phyloP scores from a whole-genome alignment of 495 filamentous ascomycete genomes.

The Talaromyces trachyspermus region DNA sequence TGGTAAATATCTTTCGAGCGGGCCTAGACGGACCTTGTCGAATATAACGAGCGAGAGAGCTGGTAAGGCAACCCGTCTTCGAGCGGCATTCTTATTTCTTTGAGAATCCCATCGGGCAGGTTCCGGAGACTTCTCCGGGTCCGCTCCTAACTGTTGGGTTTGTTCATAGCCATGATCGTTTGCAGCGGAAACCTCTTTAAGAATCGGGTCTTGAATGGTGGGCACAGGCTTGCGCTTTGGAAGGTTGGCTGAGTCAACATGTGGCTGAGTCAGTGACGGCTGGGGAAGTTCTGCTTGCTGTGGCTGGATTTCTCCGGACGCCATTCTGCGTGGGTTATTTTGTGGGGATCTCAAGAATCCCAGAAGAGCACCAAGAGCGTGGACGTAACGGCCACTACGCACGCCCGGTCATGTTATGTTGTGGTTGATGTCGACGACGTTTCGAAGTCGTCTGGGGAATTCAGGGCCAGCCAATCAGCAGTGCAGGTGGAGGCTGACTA shows the following conservation, averaged over 20 bases:
- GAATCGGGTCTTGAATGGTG: background rate
- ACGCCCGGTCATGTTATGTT: too few species aligned
- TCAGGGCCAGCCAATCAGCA: background rate
- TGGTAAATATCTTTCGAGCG: constrained; percentile 1
- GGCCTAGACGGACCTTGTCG: constrained; percentile 5
- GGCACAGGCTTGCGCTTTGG: constrained; percentile 16
- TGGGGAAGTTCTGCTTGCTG: too few species aligned
- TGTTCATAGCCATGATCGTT: background rate
- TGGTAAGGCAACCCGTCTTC: background rate
- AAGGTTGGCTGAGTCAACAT: background rate
- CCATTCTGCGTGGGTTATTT: background rate
- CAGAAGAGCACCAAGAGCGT: too few species aligned
- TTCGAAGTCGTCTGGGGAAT: too few species aligned
- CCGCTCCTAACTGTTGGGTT: background rate
- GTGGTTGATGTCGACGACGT: too few species aligned
- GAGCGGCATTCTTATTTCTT: background rate
- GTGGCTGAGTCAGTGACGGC: background rate
- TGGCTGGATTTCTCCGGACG: too few species aligned
- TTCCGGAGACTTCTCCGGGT: background rate
- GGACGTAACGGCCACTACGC: too few species aligned
- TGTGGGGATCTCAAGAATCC: too few species aligned
- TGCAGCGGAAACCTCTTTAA: too few species aligned
- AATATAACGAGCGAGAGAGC: background rate
- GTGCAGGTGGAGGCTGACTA: background rate
- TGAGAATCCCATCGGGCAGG: background rate